These are phyloP conservation scores for Barnettozyma sp. DNA, from an alignment of 805 yeast species.

Conservation along the genomic window DNA sequence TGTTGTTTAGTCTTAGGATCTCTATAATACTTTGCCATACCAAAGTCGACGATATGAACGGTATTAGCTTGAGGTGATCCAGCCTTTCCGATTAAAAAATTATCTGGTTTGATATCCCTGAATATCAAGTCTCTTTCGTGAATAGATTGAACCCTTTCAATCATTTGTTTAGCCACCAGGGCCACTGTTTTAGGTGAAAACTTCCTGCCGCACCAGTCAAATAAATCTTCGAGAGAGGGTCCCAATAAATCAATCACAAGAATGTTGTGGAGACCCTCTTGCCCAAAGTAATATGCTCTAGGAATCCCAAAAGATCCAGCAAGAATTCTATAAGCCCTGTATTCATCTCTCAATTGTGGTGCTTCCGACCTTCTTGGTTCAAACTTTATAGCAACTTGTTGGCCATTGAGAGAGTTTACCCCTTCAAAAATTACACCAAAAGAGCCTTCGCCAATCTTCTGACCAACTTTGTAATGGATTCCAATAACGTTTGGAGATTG, in stretches of 20 bases:
- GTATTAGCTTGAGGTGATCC: conserved; percentile 76
- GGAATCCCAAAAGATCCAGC: conserved; percentile 85
- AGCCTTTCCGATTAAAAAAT: conserved; percentile 88
- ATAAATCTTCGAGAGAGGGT: conserved; percentile 91
- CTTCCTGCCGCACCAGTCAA: conserved; percentile 96
- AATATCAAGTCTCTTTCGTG: conserved; percentile 89
- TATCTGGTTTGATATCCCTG: conserved; percentile 96
- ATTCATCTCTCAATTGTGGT: conserved; percentile 95
- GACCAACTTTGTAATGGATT: conserved; percentile 92
- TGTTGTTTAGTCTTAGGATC: conserved; percentile 95
- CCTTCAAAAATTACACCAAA: conserved; percentile 98
- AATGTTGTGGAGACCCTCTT: conserved; percentile 94
- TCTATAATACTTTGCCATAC: conserved; percentile 97
- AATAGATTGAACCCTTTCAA: conserved; percentile 73
- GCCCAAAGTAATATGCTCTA: conserved; percentile 96
- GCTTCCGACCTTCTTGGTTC: conserved; percentile 97
- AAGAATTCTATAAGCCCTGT: conserved; percentile 85
- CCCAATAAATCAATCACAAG: conserved; percentile 92
- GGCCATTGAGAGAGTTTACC: conserved; percentile 81
- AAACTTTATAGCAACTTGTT: conserved; percentile 93
- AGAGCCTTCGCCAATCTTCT: conserved; percentile 97
- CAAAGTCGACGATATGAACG: conserved; percentile 90
- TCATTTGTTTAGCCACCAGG: conserved; percentile 93
- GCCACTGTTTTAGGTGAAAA: conserved; percentile 85
- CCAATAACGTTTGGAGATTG: conserved; percentile 52